phyloP scores from a whole-genome alignment of 371 early-diverging fungal species.

The Sporodiniella umbellata region DNA sequence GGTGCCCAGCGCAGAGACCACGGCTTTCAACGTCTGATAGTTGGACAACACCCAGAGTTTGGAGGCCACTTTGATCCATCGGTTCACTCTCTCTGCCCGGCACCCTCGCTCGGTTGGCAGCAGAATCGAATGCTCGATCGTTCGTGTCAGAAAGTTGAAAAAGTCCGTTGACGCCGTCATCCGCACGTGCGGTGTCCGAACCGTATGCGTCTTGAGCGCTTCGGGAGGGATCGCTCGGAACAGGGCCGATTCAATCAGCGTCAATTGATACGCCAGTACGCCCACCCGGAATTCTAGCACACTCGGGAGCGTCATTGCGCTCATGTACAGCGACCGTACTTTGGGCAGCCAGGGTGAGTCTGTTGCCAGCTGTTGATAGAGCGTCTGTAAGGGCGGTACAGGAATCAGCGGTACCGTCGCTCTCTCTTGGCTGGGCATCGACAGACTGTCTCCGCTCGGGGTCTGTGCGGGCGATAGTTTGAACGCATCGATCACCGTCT shows the following conservation, averaged over 20 bases:
- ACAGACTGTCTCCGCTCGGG: constrained; percentile 23
- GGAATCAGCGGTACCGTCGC: constrained; percentile 42
- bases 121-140: constrained; percentile 68
- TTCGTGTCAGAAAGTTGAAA: constrained; percentile 73
- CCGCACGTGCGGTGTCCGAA: constrained; percentile 55
- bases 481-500: constrained; percentile 23
- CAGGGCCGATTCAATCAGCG: constrained; percentile 63
- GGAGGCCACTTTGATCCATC: constrained; percentile 68
- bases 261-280: constrained; percentile 67
- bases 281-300: constrained; percentile 60
- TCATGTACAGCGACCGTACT: constrained; percentile 46
- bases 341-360: constrained; percentile 16
- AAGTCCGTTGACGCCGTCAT: constrained; percentile 71
- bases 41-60: constrained; percentile 57
- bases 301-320: constrained; percentile 47
- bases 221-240: constrained; percentile 56
- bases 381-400: constrained; percentile 40
- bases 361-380: constrained; percentile 26
- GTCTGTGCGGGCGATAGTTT: constrained; percentile 30
- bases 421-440: constrained; percentile 11
- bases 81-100: constrained; percentile 55
- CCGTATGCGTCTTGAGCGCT: constrained; percentile 60
- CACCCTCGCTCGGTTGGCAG: constrained; percentile 47
- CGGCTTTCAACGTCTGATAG: constrained; percentile 68
- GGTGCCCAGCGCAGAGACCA: constrained; percentile 62